phyloP scores from a whole-genome alignment of 352 stramenopile species.

The Globisporangium uncinulatum region DNA sequence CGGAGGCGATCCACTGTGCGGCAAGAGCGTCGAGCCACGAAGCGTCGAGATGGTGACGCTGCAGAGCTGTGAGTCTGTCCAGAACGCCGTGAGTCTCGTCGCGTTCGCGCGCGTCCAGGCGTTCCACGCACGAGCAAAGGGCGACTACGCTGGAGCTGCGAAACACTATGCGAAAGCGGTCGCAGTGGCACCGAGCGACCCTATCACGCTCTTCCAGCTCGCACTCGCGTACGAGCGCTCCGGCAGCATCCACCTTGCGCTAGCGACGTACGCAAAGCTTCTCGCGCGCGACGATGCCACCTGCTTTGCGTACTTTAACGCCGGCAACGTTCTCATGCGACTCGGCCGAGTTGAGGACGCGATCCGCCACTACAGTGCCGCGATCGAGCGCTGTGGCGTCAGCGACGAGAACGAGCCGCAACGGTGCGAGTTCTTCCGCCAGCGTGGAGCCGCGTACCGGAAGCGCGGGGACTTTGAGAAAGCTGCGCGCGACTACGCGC shows the following conservation, averaged over 20 bases:
- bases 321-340: constrained; percentile 49
- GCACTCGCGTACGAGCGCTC: constrained; percentile 45
- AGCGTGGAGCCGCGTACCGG: constrained; percentile 48
- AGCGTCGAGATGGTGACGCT: constrained; percentile 13
- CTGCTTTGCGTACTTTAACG: constrained; percentile 47
- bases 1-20: constrained; percentile 39
- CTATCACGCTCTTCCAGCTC: constrained; percentile 32
- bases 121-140: constrained; percentile 42
- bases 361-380: constrained; percentile 35
- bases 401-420: constrained; percentile 5
- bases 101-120: constrained; percentile 34
- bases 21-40: constrained; percentile 41
- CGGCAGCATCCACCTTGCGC: constrained; percentile 22
- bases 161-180: constrained; percentile 31
- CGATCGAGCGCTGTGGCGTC: constrained; percentile 26
- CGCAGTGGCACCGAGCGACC: constrained; percentile 9
- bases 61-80: constrained; percentile 17
- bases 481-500: constrained; percentile 46
- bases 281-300: constrained; percentile 18
- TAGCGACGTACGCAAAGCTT: constrained; percentile 31
- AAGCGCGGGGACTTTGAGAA: constrained; percentile 58
- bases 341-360: constrained; percentile 26
- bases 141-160: constrained; percentile 37
- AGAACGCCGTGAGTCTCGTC: constrained; percentile 28
- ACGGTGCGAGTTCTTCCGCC: constrained; percentile 32